A percentile compares a stretch with the other conserved stretches of the same genome.
Evolutionary conservation across 805 yeast species (phyloP).

Genomic region (Starmerella scarabaei): DNA sequence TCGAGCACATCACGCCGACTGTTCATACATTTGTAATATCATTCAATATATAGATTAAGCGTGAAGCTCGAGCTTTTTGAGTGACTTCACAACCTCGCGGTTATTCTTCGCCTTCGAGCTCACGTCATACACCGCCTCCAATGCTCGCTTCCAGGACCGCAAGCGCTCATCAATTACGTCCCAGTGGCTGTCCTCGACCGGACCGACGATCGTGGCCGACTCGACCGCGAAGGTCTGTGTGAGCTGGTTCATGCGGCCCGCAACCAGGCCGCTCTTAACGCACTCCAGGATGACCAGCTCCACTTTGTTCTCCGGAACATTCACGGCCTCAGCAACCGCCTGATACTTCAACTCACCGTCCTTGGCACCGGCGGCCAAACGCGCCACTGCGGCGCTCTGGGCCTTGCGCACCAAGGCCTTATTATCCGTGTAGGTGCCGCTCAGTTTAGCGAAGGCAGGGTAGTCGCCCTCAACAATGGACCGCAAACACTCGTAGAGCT

Average conservation of each 20-base stretch:
- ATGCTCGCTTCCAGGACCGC: constrained; percentile 27
- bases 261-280: constrained; percentile 31
- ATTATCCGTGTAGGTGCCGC: constrained; percentile 6
- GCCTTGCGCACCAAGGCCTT: constrained; percentile 19
- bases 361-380: constrained; percentile 18
- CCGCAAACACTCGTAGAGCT: constrained; percentile 21
- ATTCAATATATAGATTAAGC: background rate
- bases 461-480: constrained; percentile 26
- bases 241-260: constrained; percentile 34
- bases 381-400: constrained; percentile 24
- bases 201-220: constrained; percentile 28
- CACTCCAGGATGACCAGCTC: constrained; percentile 33
- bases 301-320: constrained; percentile 26
- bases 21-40: too few species aligned
- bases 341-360: constrained; percentile 23
- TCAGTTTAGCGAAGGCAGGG: constrained; percentile 13
- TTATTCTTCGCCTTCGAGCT: constrained; percentile 11
- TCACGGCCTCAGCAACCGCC: constrained; percentile 26
- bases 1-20: too few species aligned
- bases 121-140: constrained; percentile 16
- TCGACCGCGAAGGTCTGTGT: constrained; percentile 28
- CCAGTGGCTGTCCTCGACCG: constrained; percentile 31
- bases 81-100: constrained; percentile 13
- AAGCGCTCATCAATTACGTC: constrained; percentile 25
- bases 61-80: constrained; percentile 16